These are phyloP conservation scores for Ganoderma resinaceum DNA, from an alignment of 1,284 basidiomycete species.

Conservation along the genomic window DNA sequence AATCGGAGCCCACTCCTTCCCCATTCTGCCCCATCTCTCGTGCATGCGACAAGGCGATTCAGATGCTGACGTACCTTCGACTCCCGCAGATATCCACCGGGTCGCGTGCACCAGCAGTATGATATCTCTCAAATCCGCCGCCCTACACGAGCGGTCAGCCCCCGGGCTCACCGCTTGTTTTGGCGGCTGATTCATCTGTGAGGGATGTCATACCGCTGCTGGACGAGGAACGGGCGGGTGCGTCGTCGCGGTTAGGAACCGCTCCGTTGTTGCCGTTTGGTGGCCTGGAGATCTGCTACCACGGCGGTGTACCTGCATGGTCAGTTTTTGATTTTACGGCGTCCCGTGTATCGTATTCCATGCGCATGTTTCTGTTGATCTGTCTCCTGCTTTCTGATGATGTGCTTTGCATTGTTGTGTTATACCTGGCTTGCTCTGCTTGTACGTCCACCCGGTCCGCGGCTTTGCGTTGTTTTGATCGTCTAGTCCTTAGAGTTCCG, in stretches of 20 bases:
- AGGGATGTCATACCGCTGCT: conserved; percentile 5
- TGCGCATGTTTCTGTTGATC: too few species aligned
- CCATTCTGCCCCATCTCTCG: too few species aligned
- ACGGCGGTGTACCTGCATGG: conserved; percentile 4
- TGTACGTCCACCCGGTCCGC: too few species aligned
- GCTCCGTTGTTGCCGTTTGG: not conserved
- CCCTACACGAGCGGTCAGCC: conserved; percentile 7
- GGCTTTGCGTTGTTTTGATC: too few species aligned
- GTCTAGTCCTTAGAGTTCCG: too few species aligned
- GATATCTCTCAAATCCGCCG: conserved; percentile 13
- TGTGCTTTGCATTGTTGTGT: too few species aligned
- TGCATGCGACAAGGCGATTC: not conserved
- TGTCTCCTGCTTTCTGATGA: too few species aligned
- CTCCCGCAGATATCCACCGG: not conserved
- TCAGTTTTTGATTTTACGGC: not conserved
- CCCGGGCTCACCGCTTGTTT: not conserved
- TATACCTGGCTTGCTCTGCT: too few species aligned
- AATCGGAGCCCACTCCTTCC: too few species aligned
- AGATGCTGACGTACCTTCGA: not conserved
- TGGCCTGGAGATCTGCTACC: not conserved
- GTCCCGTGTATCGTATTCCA: too few species aligned
- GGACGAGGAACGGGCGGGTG: conserved; percentile 8
- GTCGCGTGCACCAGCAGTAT: conserved; percentile 11
- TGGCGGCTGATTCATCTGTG: not conserved
- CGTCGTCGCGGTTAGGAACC: not conserved